phyloP scores from a whole-genome alignment of 768 basidiomycete species.

The Xerocomus brunneocitrinus region DNA sequence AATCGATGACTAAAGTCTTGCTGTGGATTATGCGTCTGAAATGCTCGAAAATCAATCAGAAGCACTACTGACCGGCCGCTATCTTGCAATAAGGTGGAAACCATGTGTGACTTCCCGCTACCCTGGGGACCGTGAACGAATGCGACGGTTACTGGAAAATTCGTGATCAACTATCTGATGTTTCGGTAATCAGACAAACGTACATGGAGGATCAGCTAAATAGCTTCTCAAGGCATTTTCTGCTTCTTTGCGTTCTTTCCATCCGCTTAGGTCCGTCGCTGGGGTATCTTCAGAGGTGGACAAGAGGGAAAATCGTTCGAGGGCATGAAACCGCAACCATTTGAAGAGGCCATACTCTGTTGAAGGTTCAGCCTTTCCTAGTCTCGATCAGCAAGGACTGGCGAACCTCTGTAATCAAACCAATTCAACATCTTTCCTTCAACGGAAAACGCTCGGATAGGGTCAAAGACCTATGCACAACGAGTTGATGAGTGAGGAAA shows the following conservation, averaged over 20 bases:
- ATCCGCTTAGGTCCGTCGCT: slow-evolving; percentile 43
- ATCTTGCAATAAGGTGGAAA: slow-evolving; percentile 49
- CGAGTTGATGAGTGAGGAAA: background rate
- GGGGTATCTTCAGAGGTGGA: slow-evolving; percentile 16
- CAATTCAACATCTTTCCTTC: slow-evolving; percentile 78
- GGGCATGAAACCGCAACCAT: slow-evolving; percentile 64
- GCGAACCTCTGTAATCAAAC: slow-evolving; percentile 72
- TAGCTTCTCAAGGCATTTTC: slow-evolving; percentile 63
- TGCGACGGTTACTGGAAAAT: slow-evolving; percentile 55
- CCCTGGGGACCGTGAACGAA: slow-evolving; percentile 84
- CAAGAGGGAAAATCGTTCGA: slow-evolving; percentile 44
- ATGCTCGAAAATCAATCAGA: background rate
- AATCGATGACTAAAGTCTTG: slow-evolving; percentile 78
- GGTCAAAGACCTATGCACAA: slow-evolving; percentile 78
- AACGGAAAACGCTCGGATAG: slow-evolving; percentile 79
- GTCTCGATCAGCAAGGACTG: background rate
- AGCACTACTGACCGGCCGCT: slow-evolving; percentile 42
- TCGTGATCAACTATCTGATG: slow-evolving; percentile 4
- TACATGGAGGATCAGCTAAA: slow-evolving; percentile 73
- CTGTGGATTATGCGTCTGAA: slow-evolving; percentile 33
- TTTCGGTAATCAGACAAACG: slow-evolving; percentile 17
- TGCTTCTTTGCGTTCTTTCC: slow-evolving; percentile 85
- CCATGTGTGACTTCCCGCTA: slow-evolving; percentile 68
- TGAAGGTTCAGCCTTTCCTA: slow-evolving; percentile 1
- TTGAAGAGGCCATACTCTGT: slow-evolving; percentile 70